These are phyloP conservation scores for Wallacemonas sp. DNA, from an alignment of 208 protist genomes.

Conservation along the genomic window DNA sequence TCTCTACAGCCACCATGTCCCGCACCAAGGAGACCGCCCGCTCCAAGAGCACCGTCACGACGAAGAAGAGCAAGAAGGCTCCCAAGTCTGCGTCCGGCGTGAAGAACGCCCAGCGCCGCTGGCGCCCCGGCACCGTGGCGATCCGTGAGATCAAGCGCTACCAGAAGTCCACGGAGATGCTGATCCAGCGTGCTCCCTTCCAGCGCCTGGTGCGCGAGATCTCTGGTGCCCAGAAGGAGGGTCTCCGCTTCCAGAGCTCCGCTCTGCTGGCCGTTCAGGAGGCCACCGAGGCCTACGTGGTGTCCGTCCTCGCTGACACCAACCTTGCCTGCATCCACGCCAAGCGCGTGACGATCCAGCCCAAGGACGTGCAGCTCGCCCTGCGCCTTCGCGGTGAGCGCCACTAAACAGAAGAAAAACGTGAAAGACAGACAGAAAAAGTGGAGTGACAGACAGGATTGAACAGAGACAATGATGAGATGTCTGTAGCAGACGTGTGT, in stretches of 20 bases:
- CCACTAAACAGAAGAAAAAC: constrained; percentile 24
- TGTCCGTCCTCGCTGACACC: constrained; percentile 92
- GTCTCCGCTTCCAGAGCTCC: constrained; percentile 86
- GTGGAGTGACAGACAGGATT: not conserved
- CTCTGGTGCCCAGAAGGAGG: constrained; percentile 64
- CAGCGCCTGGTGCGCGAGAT: constrained; percentile 90
- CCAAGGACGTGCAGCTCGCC: constrained; percentile 73
- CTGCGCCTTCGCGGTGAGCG: constrained; percentile 65
- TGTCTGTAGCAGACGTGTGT: no score
- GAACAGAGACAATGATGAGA: no score
- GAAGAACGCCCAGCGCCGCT: constrained; percentile 97
- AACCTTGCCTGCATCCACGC: constrained; percentile 90
- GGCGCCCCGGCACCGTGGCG: constrained; percentile 97
- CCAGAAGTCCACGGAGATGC: constrained; percentile 87
- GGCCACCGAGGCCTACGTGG: constrained; percentile 91
- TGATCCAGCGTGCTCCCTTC: constrained; percentile 90
- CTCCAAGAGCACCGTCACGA: constrained; percentile 96
- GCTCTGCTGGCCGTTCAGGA: constrained; percentile 90
- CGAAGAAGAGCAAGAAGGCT: constrained; percentile 97
- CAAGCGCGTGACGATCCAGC: constrained; percentile 85
- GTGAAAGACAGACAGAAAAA: not conserved
- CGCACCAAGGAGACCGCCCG: constrained; percentile 98
- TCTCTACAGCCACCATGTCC: constrained; percentile 75
- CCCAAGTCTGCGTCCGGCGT: constrained; percentile 93
- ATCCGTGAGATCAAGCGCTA: constrained; percentile 96